Base-by-base conservation (phyloP, 495 filamentous ascomycete genomes). In the Umbilicaria muhlenbergii region DNA sequence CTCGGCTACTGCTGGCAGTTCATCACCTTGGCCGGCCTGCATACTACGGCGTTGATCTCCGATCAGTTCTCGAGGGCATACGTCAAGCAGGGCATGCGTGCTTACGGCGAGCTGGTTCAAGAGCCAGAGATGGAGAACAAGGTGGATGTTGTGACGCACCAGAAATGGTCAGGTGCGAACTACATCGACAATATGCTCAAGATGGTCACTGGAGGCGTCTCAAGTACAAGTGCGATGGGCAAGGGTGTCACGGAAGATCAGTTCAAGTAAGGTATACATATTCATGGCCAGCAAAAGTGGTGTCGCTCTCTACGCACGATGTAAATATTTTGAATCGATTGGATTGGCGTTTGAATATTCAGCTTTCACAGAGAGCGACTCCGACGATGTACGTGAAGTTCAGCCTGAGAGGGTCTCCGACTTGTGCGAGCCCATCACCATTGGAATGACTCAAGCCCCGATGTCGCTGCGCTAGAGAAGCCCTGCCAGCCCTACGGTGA, bases 1-100 rank as follows among this genome's bases (percentile, higher is more conserved):
- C 77, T 98, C 28, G 91, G 91, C 38, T 98, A 95, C 75, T 92
- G 82, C 73, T 96, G 91, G 91, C 91, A 98, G 64, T 98, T 98
- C 76, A 96, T 98, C 70, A 98, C 92, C 28, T 78, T 98, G 32
- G 91, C 88, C n/a, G 92, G 91, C 46, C 72, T 96, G 52, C 92
- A 96, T 70, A 93, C 84, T 24, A 94, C 85, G 5, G 91, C 91
- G 16, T 74, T 98, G 19, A 92, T 92, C 63, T 77, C 75, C 36
- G 77, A 95, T 60, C 73, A 78, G 40, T 98, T 98, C 63, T 78
- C 86, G 41, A 76, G 78, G 61, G 86, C 87, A 18, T 96, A 82
- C 56, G 63, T 75, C 11, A 63, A 76, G 58, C 67, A 79, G 41
- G 92, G 91, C 42, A 98, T 98, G 91, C 78, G 86, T 28, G 91